Evolutionary conservation across 177 flowering plant genomes (phyloP).

Genomic region (Vitis hybrid): DNA sequence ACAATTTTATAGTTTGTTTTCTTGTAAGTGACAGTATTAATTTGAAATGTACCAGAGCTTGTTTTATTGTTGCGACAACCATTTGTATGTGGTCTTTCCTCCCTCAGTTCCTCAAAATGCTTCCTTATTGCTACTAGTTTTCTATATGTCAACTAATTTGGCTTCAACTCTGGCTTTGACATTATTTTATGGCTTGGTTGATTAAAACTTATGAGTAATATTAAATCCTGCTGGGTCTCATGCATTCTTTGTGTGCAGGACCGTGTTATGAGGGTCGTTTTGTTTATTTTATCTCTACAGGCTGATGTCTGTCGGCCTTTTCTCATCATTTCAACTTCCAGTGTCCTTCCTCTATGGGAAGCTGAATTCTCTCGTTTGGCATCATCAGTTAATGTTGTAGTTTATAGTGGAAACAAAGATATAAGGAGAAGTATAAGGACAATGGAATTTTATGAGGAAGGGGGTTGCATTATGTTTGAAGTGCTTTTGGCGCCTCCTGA

Average conservation of each 20-base stretch:
- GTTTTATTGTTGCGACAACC: too few relatives aligned
- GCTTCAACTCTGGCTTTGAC: too few relatives aligned
- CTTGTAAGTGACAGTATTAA: too few relatives aligned
- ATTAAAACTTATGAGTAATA: neutral
- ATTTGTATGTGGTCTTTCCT: too few relatives aligned
- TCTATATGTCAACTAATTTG: too few relatives aligned
- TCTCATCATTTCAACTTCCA: slow-evolving; percentile 50
- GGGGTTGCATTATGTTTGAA: slow-evolving; percentile 54
- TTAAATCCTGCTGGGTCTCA: neutral
- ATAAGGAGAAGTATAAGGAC: slow-evolving; percentile 40
- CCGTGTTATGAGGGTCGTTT: slow-evolving; percentile 38
- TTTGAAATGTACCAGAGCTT: too few relatives aligned
- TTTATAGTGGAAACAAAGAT: slow-evolving; percentile 54
- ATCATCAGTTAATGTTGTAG: slow-evolving; percentile 52
- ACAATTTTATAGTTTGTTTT: too few relatives aligned
- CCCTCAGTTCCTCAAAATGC: too few relatives aligned
- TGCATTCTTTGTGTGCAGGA: slow-evolving; percentile 50
- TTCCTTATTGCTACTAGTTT: too few relatives aligned
- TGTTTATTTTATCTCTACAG: slow-evolving; percentile 49
- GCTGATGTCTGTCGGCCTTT: slow-evolving; percentile 46
- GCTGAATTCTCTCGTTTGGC: slow-evolving; percentile 54
- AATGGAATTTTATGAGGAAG: slow-evolving; percentile 63
- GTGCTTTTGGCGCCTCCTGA: slow-evolving; percentile 64
- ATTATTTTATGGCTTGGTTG: too few relatives aligned
- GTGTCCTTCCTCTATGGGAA: slow-evolving; percentile 56